Evolutionary conservation across 768 basidiomycete species (phyloP).

Genomic region (Porphyrellus cyaneotinctus): DNA sequence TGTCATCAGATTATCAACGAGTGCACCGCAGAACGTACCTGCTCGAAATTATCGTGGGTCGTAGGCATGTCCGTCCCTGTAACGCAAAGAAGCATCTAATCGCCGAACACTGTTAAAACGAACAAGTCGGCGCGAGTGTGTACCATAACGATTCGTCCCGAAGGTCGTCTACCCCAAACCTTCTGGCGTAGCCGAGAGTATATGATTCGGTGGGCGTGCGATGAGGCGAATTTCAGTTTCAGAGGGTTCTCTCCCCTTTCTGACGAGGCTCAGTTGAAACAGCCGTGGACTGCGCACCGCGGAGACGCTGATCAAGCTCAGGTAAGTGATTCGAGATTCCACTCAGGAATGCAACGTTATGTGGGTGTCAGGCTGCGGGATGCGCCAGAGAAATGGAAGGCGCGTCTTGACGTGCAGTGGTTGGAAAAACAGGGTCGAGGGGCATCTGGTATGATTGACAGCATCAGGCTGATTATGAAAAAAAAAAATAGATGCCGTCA

Average conservation of each 20-base stretch:
- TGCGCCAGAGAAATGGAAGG: conserved; percentile 9
- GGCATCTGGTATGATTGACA: neutral
- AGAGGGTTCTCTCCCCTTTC: too few relatives aligned
- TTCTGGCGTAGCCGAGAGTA: conserved; percentile 6
- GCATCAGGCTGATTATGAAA: neutral
- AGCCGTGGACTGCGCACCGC: neutral
- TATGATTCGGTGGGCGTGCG: neutral
- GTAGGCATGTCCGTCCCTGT: neutral
- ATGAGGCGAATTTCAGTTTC: too few relatives aligned
- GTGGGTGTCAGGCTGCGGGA: neutral
- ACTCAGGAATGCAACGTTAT: neutral
- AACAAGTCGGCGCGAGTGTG: neutral
- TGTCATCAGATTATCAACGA: neutral
- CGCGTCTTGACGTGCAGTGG: neutral
- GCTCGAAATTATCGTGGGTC: neutral
- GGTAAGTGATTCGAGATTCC: neutral
- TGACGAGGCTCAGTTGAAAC: too few relatives aligned
- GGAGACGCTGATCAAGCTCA: neutral
- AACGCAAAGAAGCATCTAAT: neutral
- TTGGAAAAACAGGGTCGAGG: conserved; percentile 8
- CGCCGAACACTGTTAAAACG: neutral
- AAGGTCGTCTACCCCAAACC: neutral
- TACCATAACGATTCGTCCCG: neutral
- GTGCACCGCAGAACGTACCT: neutral
- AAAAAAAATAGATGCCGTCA: neutral